Conservation (phyloP, 345 rosid species). For the Anastatica hierochuntica region DNA sequence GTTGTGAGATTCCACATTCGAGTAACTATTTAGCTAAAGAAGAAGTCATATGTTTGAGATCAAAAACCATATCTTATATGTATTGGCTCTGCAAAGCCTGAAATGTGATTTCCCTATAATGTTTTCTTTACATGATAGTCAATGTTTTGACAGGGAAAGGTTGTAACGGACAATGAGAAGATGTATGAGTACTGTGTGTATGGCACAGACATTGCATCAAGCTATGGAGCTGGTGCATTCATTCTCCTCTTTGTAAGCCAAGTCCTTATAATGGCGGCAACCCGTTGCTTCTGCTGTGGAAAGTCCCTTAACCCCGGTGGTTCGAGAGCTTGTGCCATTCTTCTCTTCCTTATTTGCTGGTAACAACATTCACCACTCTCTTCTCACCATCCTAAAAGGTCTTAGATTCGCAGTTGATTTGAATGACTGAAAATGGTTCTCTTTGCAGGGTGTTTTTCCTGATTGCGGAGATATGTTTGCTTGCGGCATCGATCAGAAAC, state of each 20-base stretch:
- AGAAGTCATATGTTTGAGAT: too few relatives aligned
- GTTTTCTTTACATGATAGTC: too few relatives aligned
- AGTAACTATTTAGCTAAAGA: background rate
- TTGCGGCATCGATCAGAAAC: conserved; percentile 77
- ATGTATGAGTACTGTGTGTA: conserved; percentile 53
- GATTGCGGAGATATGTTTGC: conserved; percentile 71
- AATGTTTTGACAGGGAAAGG: conserved; percentile 43
- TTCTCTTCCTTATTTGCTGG: conserved; percentile 88
- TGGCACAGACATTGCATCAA: conserved; percentile 80
- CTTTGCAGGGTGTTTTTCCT: conserved; percentile 60
- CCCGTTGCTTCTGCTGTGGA: conserved; percentile 91
- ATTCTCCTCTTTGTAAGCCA: conserved; percentile 65
- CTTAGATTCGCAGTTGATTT: background rate
- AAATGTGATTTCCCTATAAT: background rate
- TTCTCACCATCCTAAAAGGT: too few relatives aligned
- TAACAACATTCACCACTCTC: conserved; percentile 14
- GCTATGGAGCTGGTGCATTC: conserved; percentile 80
- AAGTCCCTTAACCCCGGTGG: conserved; percentile 71
- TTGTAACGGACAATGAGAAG: conserved; percentile 38
- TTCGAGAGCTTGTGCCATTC: conserved; percentile 73
- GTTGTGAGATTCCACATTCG: too few relatives aligned
- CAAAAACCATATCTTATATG: too few relatives aligned
- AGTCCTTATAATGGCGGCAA: conserved; percentile 73
- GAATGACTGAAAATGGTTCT: too few relatives aligned
- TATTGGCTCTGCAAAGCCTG: background rate